phyloP scores from a whole-genome alignment of 371 early-diverging fungal species.

The Dichotomocladium elegans region DNA sequence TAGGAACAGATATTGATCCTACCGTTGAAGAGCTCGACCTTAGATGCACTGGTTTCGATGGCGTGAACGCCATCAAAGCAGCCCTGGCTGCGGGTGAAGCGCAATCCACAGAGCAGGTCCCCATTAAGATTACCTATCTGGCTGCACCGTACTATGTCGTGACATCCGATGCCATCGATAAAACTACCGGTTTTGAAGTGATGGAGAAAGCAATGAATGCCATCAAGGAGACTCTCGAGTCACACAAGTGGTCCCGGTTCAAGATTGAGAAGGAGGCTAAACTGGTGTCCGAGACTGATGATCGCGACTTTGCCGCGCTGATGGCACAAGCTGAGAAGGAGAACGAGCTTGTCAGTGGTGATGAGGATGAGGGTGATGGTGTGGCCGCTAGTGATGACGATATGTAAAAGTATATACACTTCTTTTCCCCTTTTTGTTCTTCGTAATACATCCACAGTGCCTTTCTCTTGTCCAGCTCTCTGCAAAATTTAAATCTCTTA shows the following conservation, averaged over 20 bases:
- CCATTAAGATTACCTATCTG: constrained; percentile 73
- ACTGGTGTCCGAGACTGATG: constrained; percentile 94
- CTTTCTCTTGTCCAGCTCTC: background rate
- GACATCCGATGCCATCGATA: constrained; percentile 86
- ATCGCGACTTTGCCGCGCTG: constrained; percentile 89
- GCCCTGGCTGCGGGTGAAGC: constrained; percentile 92
- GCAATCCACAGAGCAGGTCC: constrained; percentile 77
- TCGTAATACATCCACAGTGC: background rate
- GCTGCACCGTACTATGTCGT: constrained; percentile 97
- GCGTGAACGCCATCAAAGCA: constrained; percentile 95
- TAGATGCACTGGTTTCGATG: constrained; percentile 95
- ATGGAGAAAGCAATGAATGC: constrained; percentile 86
- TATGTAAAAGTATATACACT: constrained; percentile 31
- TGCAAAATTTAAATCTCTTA: background rate
- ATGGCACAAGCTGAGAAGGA: constrained; percentile 93
- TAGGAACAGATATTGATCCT: background rate
- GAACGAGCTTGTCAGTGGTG: constrained; percentile 93
- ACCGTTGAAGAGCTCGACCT: constrained; percentile 86
- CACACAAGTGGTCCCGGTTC: constrained; percentile 54
- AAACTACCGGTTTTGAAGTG: constrained; percentile 77
- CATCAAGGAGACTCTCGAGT: constrained; percentile 79
- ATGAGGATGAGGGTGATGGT: constrained; percentile 78
- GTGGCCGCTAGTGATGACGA: constrained; percentile 61
- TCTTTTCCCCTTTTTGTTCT: background rate
- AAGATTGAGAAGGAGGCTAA: constrained; percentile 81